These are phyloP conservation scores for Peterozyma xylosa DNA, from an alignment of 805 yeast genomes.

Conservation along the genomic window DNA sequence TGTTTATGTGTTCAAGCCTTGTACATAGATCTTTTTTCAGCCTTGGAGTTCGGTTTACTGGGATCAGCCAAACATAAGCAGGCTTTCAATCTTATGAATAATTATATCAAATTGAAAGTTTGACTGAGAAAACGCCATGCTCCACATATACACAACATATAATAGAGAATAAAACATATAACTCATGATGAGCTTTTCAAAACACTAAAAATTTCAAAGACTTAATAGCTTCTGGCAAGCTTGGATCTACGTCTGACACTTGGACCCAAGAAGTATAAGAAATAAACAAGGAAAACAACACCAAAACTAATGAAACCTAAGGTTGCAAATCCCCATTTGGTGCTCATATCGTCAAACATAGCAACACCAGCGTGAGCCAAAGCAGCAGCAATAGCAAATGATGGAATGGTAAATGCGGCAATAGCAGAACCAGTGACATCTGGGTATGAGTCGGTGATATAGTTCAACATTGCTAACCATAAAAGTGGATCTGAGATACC, in stretches of 20 bases:
- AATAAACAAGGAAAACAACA: conserved; percentile 23
- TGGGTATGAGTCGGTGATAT: conserved; percentile 25
- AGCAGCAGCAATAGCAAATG: conserved; percentile 26
- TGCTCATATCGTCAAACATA: conserved; percentile 27
- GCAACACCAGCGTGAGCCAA: conserved; percentile 30
- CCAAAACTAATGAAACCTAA: conserved; percentile 25
- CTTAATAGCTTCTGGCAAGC: conserved; percentile 16
- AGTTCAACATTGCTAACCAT: conserved; percentile 28
- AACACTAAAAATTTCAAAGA: neutral
- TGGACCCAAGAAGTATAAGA: conserved; percentile 25
- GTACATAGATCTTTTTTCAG: neutral
- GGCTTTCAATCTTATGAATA: no score
- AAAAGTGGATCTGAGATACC: conserved; percentile 25
- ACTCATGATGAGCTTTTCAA: neutral
- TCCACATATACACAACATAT: neutral
- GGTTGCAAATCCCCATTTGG: conserved; percentile 26
- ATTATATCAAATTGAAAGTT: no score
- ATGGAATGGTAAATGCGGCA: conserved; percentile 28
- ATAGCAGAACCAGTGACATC: conserved; percentile 25
- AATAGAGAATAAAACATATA: neutral
- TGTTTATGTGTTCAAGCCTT: neutral
- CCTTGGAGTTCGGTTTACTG: neutral
- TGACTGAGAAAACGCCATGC: no score
- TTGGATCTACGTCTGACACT: conserved; percentile 21
- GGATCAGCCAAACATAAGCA: no score